These are phyloP conservation scores for Volvariella volvacea DNA, from an alignment of 1,284 basidiomycete genomes.

Conservation along the genomic window DNA sequence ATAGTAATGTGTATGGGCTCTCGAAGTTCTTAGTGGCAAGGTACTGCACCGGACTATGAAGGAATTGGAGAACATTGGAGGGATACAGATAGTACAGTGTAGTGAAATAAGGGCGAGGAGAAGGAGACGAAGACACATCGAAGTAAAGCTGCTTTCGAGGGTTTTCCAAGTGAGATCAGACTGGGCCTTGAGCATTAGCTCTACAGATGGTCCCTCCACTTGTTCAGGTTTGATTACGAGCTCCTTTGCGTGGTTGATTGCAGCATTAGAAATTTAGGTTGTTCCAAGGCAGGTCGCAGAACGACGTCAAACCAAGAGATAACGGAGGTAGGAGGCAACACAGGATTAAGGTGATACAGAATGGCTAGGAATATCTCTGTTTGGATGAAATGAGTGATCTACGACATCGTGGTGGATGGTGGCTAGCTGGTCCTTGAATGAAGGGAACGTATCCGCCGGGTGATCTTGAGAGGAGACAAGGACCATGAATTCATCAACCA, in stretches of 20 bases:
- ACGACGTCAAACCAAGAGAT: constrained; percentile 78
- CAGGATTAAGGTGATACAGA: constrained; percentile 52
- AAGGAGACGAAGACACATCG: constrained; percentile 43
- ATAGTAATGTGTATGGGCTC: constrained; percentile 53
- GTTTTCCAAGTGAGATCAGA: constrained; percentile 57
- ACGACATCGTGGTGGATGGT: constrained; percentile 53
- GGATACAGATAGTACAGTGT: constrained; percentile 85
- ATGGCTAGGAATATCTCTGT: constrained; percentile 60
- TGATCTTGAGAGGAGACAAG: constrained; percentile 40
- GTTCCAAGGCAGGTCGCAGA: constrained; percentile 66
- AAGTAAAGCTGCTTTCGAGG: no score
- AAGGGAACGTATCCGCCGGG: constrained; percentile 32
- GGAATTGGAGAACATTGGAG: constrained; percentile 73
- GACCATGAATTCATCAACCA: constrained; percentile 48
- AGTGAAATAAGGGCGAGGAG: constrained; percentile 62
- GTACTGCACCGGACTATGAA: constrained; percentile 61
- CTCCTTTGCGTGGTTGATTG: constrained; percentile 63
- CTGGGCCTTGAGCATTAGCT: constrained; percentile 29
- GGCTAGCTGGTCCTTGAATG: constrained; percentile 63
- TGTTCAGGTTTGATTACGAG: constrained; percentile 48
- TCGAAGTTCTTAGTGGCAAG: constrained; percentile 44
- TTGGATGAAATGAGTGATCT: constrained; percentile 52
- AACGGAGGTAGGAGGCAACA: constrained; percentile 56
- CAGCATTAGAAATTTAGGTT: constrained; percentile 54
- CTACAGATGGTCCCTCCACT: constrained; percentile 25